phyloP scores from a whole-genome alignment of 495 filamentous ascomycete species.

The Evernia prunastri region DNA sequence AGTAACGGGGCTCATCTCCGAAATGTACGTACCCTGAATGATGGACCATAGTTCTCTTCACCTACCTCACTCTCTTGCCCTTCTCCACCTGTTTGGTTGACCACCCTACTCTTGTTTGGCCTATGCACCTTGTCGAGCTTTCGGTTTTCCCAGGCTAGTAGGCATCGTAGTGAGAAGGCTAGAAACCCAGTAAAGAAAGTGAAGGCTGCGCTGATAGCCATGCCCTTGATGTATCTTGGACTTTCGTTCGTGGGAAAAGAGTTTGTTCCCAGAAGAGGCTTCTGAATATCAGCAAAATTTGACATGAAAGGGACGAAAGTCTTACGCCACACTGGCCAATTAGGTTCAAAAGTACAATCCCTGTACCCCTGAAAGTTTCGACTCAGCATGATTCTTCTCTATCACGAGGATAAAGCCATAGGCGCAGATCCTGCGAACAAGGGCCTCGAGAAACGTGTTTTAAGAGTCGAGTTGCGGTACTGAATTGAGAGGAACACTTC shows the following conservation, averaged over 20 bases:
- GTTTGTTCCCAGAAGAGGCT: conserved; percentile 65
- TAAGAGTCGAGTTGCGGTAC: background rate
- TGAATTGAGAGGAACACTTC: background rate
- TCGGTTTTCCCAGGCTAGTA: conserved; percentile 58
- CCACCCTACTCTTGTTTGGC: conserved; percentile 27
- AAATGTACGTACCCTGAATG: conserved; percentile 30
- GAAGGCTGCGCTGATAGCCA: conserved; percentile 62
- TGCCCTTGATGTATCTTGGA: conserved; percentile 62
- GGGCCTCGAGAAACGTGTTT: background rate
- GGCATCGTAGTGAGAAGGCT: conserved; percentile 46
- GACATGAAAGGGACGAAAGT: background rate
- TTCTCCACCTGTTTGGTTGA: conserved; percentile 20
- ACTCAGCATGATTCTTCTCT: conserved; percentile 23
- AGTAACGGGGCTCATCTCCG: background rate
- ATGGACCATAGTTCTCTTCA: conserved; percentile 49
- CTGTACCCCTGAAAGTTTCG: conserved; percentile 64
- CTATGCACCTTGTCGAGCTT: conserved; percentile 49
- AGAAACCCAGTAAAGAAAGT: conserved; percentile 62
- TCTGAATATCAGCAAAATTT: conserved; percentile 23
- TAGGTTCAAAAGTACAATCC: conserved; percentile 62
- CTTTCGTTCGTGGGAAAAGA: conserved; percentile 54
- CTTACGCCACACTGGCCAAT: conserved; percentile 55
- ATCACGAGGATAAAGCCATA: background rate
- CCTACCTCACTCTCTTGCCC: conserved; percentile 26
- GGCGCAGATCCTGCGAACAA: background rate